Evolutionary conservation across 202 grass and related monocot species (phyloP).

Genomic region (Musa balbisiana): DNA sequence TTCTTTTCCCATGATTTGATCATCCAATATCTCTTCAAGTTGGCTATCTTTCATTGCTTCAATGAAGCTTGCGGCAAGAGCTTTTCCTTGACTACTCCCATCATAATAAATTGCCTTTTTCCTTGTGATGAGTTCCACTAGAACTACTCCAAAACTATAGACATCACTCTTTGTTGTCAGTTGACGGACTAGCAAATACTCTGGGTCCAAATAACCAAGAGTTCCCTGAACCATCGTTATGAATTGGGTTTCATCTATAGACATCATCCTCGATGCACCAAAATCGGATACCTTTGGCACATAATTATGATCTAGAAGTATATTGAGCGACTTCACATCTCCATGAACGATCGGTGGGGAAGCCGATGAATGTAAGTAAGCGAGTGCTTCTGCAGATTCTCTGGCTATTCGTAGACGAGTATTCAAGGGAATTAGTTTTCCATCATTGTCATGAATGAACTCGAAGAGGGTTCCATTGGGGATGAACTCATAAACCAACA

Average conservation of each 20-base stretch:
- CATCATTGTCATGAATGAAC: background rate
- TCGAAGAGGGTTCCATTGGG: background rate
- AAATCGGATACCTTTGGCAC: background rate
- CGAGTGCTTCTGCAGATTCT: background rate
- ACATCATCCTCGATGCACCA: background rate
- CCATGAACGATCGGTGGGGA: background rate
- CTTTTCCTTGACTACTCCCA: no score
- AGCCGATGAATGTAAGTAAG: background rate
- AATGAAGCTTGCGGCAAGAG: no score
- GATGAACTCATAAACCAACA: background rate
- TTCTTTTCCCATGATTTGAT: no score
- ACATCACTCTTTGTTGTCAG: background rate
- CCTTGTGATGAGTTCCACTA: background rate
- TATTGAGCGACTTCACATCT: background rate
- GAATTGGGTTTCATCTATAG: background rate
- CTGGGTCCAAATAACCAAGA: background rate
- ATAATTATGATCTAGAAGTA: background rate
- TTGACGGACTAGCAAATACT: background rate
- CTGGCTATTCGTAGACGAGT: background rate
- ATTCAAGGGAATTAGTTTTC: background rate
- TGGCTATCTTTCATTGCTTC: no score
- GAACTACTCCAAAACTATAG: background rate
- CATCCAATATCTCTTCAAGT: no score
- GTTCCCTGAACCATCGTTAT: background rate
- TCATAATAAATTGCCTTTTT: background rate